Percentiles rank a stretch among this genome's conserved stretches.
These are phyloP conservation scores for Fonsecaea erecta DNA, from an alignment of 2,329 filamentous ascomycete species.

Conservation along the genomic window DNA sequence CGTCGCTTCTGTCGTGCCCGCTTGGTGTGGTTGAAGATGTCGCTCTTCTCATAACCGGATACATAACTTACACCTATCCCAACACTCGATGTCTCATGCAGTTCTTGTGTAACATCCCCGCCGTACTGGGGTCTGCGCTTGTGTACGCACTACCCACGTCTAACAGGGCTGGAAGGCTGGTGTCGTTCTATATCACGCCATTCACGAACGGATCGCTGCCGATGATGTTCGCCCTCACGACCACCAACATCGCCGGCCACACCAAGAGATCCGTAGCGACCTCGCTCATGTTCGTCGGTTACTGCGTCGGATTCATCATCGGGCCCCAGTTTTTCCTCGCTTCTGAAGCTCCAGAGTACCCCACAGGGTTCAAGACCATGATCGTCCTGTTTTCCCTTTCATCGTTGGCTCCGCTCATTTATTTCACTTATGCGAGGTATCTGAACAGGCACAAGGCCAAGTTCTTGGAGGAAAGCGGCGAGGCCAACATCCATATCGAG, in stretches of 20 bases:
- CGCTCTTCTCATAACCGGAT: constrained; percentile 55
- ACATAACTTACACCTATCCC: neutral
- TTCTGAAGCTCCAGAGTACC: constrained; percentile 52
- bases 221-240: constrained; percentile 58
- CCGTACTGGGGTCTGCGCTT: neutral
- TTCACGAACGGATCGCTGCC: neutral
- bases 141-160: neutral
- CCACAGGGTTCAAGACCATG: constrained; percentile 59
- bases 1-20: constrained; percentile 61
- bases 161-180: neutral
- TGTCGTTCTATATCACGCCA: neutral
- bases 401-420: constrained; percentile 48
- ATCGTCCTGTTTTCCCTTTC: constrained; percentile 61
- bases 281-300: constrained; percentile 58
- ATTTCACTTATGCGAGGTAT: constrained; percentile 51
- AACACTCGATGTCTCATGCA: constrained; percentile 4
- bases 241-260: constrained; percentile 59
- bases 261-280: constrained; percentile 61
- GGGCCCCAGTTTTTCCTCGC: constrained; percentile 55
- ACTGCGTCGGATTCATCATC: constrained; percentile 61
- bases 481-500: neutral
- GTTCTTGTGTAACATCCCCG: constrained; percentile 2
- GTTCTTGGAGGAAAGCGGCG: no score
- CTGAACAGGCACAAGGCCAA: constrained; percentile 58
- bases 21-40: constrained; percentile 62